These are phyloP conservation scores for Pseudogymnoascus sp. DNA, from an alignment of 2,329 filamentous ascomycete genomes.

Conservation along the genomic window DNA sequence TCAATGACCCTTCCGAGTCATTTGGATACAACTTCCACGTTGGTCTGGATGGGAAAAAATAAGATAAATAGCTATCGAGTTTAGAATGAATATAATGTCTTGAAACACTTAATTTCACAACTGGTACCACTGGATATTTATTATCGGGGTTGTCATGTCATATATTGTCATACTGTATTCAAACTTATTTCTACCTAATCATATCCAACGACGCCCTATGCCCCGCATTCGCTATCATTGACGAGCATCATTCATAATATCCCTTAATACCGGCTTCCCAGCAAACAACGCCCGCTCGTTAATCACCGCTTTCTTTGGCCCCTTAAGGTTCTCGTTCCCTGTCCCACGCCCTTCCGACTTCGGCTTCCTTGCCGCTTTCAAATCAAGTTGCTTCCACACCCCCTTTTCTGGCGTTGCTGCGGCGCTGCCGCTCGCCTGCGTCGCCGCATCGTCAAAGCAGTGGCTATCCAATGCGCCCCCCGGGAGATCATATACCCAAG, in stretches of 20 bases:
- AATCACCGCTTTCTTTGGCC: slow-evolving; percentile 49
- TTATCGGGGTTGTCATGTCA: not conserved
- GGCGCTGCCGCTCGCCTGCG: slow-evolving; percentile 36
- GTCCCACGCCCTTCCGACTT: slow-evolving; percentile 14
- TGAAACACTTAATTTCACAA: not conserved
- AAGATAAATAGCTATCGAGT: not conserved
- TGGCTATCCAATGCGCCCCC: slow-evolving; percentile 59
- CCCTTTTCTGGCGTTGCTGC: slow-evolving; percentile 12
- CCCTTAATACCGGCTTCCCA: slow-evolving; percentile 61
- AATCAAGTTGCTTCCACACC: slow-evolving; percentile 14
- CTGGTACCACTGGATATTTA: not conserved
- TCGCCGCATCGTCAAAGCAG: slow-evolving; percentile 48
- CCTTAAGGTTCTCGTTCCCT: slow-evolving; percentile 1
- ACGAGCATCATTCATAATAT: slow-evolving; percentile 67
- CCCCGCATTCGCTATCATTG: not conserved
- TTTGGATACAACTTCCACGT: slow-evolving; percentile 54
- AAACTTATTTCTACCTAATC: not conserved
- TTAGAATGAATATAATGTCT: not conserved
- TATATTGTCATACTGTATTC: slow-evolving; percentile 5
- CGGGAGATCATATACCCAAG: slow-evolving; percentile 75
- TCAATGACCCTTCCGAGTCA: slow-evolving; percentile 50
- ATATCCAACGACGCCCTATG: not conserved
- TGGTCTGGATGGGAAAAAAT: slow-evolving; percentile 50
- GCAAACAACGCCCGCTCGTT: slow-evolving; percentile 57
- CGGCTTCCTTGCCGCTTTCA: slow-evolving; percentile 17